Evolutionary conservation across 2,329 filamentous ascomycete genomes (phyloP).

Genomic region (Cercospora nicotianae): DNA sequence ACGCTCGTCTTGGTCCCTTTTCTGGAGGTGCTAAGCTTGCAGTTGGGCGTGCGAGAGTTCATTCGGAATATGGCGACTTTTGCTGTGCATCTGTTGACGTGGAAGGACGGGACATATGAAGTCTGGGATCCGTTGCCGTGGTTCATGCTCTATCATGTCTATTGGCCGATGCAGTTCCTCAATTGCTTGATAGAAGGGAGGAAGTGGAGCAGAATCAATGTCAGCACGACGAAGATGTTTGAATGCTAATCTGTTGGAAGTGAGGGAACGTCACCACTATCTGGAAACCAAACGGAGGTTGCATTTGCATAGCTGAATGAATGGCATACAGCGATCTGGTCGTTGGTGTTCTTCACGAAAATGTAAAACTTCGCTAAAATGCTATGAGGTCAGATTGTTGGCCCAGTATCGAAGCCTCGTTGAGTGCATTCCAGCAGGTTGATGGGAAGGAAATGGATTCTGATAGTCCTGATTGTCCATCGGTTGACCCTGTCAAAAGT

Average conservation of each 20-base stretch:
- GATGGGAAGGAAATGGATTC: too few species aligned
- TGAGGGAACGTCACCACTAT: background rate
- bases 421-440: too few species aligned
- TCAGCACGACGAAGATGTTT: conserved; percentile 65
- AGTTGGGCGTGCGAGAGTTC: conserved; percentile 31
- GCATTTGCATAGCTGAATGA: too few species aligned
- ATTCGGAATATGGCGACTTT: conserved; percentile 38
- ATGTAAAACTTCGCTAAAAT: too few species aligned
- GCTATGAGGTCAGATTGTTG: too few species aligned
- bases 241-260: conserved; percentile 34
- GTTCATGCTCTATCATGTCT: conserved; percentile 55
- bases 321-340: too few species aligned
- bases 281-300: too few species aligned
- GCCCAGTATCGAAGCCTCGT: too few species aligned
- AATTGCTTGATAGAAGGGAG: conserved; percentile 47
- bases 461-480: too few species aligned
- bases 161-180: conserved; percentile 56
- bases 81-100: conserved; percentile 45
- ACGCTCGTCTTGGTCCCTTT: conserved; percentile 53
- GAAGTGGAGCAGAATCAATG: conserved; percentile 66
- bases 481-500: too few species aligned
- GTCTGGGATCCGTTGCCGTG: conserved; percentile 53
- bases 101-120: conserved; percentile 54
- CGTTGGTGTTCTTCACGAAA: too few species aligned
- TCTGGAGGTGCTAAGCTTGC: conserved; percentile 40